Evolutionary conservation across 2,329 filamentous ascomycete genomes (phyloP).

Genomic region (Hypoxylon sp.): DNA sequence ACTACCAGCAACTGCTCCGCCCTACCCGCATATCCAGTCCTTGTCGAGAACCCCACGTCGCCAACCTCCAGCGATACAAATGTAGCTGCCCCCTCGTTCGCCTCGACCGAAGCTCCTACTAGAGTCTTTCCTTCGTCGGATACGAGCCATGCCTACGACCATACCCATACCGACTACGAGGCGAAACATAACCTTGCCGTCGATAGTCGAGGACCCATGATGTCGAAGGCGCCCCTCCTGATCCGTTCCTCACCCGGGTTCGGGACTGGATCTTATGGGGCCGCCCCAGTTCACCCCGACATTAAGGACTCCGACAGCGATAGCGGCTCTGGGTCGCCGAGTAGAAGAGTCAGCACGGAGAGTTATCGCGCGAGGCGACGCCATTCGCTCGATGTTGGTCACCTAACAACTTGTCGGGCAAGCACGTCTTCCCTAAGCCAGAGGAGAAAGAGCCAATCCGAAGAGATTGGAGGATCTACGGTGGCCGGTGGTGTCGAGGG

Average conservation of each 20-base stretch:
- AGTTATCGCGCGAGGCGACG: conserved; percentile 42
- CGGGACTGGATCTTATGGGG: conserved; percentile 71
- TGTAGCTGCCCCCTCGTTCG: conserved; percentile 28
- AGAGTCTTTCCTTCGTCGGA: conserved; percentile 35
- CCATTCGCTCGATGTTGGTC: conserved; percentile 44
- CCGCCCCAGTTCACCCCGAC: conserved; percentile 60
- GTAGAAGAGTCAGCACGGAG: conserved; percentile 43
- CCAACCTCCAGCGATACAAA: conserved; percentile 39
- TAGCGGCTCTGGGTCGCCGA: conserved; percentile 43
- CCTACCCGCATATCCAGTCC: conserved; percentile 29
- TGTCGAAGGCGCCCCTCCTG: conserved; percentile 66
- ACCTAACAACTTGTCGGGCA: conserved; percentile 40
- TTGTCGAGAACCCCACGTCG: conserved; percentile 39
- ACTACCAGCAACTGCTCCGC: conserved; percentile 40
- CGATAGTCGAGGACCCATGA: conserved; percentile 37
- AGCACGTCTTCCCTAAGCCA: conserved; percentile 48
- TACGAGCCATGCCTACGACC: conserved; percentile 45
- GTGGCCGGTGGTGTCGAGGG: conserved; percentile 66
- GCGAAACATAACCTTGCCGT: conserved; percentile 40
- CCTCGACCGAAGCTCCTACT: conserved; percentile 19
- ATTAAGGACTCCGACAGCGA: conserved; percentile 52
- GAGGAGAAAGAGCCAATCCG: conserved; percentile 54
- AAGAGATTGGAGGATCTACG: conserved; percentile 63
- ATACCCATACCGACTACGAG: conserved; percentile 36
- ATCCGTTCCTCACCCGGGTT: conserved; percentile 70